phyloP scores from a whole-genome alignment of 257 asterid species.

The Cruciata laevipes region DNA sequence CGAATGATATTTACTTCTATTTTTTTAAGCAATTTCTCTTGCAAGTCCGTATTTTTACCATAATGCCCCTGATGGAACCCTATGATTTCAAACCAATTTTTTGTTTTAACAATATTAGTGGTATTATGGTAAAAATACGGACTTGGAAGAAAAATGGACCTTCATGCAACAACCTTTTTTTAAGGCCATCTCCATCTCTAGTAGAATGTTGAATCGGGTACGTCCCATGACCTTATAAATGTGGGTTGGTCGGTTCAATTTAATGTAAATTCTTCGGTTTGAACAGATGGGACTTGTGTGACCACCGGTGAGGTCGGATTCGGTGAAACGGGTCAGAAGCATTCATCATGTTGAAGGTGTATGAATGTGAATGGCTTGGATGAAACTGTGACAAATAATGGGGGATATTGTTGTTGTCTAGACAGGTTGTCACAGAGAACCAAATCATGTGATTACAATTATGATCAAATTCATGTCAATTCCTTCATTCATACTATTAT shows the following conservation, averaged over 20 bases:
- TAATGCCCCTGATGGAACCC: too few relatives aligned
- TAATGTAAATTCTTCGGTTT: background rate
- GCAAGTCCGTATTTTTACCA: too few relatives aligned
- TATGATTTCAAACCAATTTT: too few relatives aligned
- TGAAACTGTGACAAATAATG: constrained; percentile 8
- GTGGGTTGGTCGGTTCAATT: background rate
- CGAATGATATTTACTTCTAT: too few relatives aligned
- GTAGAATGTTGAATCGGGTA: too few relatives aligned
- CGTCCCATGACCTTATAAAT: background rate
- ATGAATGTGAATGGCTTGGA: constrained; percentile 18
- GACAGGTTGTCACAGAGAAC: constrained; percentile 13
- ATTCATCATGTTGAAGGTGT: background rate
- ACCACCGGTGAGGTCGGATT: background rate
- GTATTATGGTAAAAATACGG: too few relatives aligned
- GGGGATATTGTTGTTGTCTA: constrained; percentile 35
- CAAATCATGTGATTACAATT: constrained; percentile 34
- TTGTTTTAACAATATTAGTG: too few relatives aligned
- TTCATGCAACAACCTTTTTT: too few relatives aligned
- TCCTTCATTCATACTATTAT: constrained; percentile 4
- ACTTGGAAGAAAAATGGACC: too few relatives aligned
- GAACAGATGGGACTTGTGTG: background rate
- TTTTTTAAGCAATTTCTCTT: too few relatives aligned
- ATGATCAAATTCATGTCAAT: constrained; percentile 32
- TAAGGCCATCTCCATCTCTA: background rate
- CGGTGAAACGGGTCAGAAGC: constrained; percentile 3